phyloP scores from a whole-genome alignment of 768 basidiomycete species.

The Xerocomus spinulosus region DNA sequence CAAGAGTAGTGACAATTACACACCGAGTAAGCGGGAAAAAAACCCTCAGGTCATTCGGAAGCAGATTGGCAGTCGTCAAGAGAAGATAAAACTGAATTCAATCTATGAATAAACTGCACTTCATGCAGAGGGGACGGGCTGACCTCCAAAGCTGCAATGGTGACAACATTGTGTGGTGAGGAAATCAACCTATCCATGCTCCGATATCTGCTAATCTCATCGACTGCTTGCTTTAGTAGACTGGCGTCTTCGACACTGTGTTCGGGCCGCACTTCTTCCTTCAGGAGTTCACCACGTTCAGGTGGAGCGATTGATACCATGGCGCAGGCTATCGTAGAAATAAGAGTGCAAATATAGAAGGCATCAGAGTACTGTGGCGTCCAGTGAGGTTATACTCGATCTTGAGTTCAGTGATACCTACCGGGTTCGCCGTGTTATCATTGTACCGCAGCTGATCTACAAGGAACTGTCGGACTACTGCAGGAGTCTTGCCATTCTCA shows the following conservation, averaged over 20 bases:
- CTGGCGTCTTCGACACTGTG: conserved; percentile 65
- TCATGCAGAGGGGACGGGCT: conserved; percentile 19
- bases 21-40: conserved; percentile 91
- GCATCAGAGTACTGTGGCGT: conserved; percentile 77
- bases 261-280: conserved; percentile 61
- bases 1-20: conserved; percentile 20
- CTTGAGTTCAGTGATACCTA: conserved; percentile 36
- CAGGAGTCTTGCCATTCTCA: conserved; percentile 80
- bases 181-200: conserved; percentile 95
- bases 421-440: conserved; percentile 88
- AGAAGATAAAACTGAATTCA: conserved; percentile 68
- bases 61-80: conserved; percentile 68
- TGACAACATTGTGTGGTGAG: conserved; percentile 90
- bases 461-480: conserved; percentile 80
- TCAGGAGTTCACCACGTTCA: conserved; percentile 73
- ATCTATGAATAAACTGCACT: conserved; percentile 4
- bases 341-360: conserved; percentile 82
- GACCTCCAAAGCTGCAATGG: conserved; percentile 87
- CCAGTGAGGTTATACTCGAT: conserved; percentile 2
- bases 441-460: conserved; percentile 93
- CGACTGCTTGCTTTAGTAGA: conserved; percentile 67
- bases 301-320: conserved; percentile 73
- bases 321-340: conserved; percentile 76
- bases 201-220: conserved; percentile 87
- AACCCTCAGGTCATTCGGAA: conserved; percentile 68